Evolutionary conservation across 73 alveolate genomes (phyloP).

Genomic region (Blepharisma stoltei): DNA sequence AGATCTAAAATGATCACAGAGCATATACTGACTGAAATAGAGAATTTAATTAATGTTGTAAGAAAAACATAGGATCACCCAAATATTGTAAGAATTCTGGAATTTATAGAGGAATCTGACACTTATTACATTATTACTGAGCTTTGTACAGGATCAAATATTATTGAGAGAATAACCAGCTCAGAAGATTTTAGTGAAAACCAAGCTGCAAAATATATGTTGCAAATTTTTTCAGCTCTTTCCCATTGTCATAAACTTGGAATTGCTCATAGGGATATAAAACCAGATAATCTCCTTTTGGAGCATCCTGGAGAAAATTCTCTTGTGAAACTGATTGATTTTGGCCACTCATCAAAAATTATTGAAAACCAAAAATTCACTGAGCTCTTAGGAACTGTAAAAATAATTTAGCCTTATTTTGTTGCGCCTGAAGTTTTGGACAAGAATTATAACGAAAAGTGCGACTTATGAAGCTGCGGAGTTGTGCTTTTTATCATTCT

Average conservation of each 20-base stretch:
- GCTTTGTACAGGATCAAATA: conserved; percentile 42
- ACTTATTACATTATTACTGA: conserved; percentile 46
- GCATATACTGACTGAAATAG: conserved; percentile 30
- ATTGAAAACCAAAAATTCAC: conserved; percentile 58
- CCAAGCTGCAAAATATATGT: conserved; percentile 36
- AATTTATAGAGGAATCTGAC: conserved; percentile 31
- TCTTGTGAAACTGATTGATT: conserved; percentile 56
- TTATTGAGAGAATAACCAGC: conserved; percentile 44
- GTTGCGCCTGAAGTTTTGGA: conserved; percentile 71
- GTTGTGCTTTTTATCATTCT: conserved; percentile 59
- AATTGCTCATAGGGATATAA: conserved; percentile 69
- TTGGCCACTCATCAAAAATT: conserved; percentile 53
- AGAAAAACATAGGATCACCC: conserved; percentile 47
- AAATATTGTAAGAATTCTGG: conserved; percentile 42
- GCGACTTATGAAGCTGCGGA: conserved; percentile 72
- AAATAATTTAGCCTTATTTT: conserved; percentile 36
- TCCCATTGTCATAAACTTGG: conserved; percentile 52
- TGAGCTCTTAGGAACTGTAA: conserved; percentile 31
- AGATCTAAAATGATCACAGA: conserved; percentile 20
- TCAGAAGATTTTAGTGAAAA: conserved; percentile 42
- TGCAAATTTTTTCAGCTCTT: conserved; percentile 48
- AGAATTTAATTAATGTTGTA: conserved; percentile 33
- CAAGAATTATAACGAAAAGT: conserved; percentile 49
- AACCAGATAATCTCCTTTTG: conserved; percentile 64
- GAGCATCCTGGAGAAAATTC: conserved; percentile 39